Percentiles rank a stretch among this genome's conserved stretches.
These are phyloP conservation scores for Globisporangium mamillatum DNA, from an alignment of 352 stramenopile species.

Conservation along the genomic window DNA sequence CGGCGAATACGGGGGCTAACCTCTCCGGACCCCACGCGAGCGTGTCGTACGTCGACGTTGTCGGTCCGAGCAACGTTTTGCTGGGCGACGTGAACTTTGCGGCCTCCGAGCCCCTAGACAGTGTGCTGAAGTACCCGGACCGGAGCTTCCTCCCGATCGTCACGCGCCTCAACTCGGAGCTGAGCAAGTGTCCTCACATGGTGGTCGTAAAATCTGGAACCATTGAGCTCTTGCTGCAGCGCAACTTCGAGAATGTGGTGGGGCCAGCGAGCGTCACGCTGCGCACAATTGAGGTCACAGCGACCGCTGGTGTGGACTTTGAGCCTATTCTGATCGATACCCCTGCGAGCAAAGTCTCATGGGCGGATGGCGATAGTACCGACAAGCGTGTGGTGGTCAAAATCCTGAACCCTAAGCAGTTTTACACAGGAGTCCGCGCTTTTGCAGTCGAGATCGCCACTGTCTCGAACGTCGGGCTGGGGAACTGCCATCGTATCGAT, in stretches of 20 bases:
- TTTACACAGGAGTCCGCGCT: conserved; percentile 33
- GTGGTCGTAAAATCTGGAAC: conserved; percentile 30
- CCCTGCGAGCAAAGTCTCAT: conserved; percentile 16
- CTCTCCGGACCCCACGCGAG: conserved; percentile 30
- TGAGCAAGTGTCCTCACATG: conserved; percentile 49
- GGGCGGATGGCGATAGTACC: conserved; percentile 30
- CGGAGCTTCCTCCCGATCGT: conserved; percentile 46
- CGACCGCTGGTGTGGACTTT: conserved; percentile 51
- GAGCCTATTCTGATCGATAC: conserved; percentile 22
- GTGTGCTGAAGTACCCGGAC: conserved; percentile 38
- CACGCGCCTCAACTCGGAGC: conserved; percentile 45
- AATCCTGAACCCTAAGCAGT: conserved; percentile 36
- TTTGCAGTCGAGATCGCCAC: conserved; percentile 51
- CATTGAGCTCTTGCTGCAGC: conserved; percentile 45
- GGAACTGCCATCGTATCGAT: conserved; percentile 40
- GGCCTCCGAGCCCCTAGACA: conserved; percentile 23
- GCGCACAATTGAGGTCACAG: conserved; percentile 44
- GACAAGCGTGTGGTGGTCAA: conserved; percentile 40
- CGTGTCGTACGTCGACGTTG: conserved; percentile 40
- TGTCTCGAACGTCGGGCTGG: conserved; percentile 41
- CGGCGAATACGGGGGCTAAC: conserved; percentile 21
- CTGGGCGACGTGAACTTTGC: conserved; percentile 60
- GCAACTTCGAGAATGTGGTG: conserved; percentile 38
- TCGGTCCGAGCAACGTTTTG: conserved; percentile 35
- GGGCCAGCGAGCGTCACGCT: conserved; percentile 31